These are phyloP conservation scores for Cladosporium halotolerans DNA, from an alignment of 2,329 filamentous ascomycete species.

Conservation along the genomic window DNA sequence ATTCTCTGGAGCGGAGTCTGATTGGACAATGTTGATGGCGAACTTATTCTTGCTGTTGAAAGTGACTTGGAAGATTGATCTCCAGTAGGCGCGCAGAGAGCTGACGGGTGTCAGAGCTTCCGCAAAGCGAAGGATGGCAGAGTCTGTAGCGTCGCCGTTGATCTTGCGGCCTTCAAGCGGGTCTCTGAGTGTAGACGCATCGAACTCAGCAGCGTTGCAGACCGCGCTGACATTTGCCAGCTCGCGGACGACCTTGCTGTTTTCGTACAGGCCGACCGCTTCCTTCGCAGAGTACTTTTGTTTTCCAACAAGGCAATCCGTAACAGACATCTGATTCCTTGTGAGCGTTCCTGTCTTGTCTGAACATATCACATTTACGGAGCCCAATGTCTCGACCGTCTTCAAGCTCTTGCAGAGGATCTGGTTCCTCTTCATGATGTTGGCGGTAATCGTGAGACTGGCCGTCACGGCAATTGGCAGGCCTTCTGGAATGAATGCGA, in stretches of 20 bases:
- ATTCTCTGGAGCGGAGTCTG: slow-evolving; percentile 21
- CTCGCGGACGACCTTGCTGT: slow-evolving; percentile 44
- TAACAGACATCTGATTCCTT: slow-evolving; percentile 46
- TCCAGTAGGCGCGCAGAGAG: slow-evolving; percentile 57
- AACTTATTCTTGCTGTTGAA: slow-evolving; percentile 81
- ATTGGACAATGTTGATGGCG: slow-evolving; percentile 60
- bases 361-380: slow-evolving; percentile 67
- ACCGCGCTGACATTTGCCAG: slow-evolving; percentile 57
- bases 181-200: slow-evolving; percentile 54
- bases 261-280: slow-evolving; percentile 38
- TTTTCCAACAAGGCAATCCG: slow-evolving; percentile 57
- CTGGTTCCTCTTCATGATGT: slow-evolving; percentile 69
- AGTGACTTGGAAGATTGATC: slow-evolving; percentile 59
- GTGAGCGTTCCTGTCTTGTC: slow-evolving; percentile 72
- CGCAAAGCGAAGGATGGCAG: slow-evolving; percentile 65
- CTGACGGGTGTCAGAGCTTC: slow-evolving; percentile 57
- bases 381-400: slow-evolving; percentile 69
- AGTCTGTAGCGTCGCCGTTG: slow-evolving; percentile 70
- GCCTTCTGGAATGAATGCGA: slow-evolving; percentile 71
- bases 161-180: slow-evolving; percentile 58
- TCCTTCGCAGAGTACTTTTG: slow-evolving; percentile 44
- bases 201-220: slow-evolving; percentile 72
- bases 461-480: slow-evolving; percentile 61
- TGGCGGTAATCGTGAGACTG: slow-evolving; percentile 68
- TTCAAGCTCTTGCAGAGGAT: slow-evolving; percentile 75